phyloP scores from a whole-genome alignment of 2,329 filamentous ascomycete species.

The Aspergillus brunneoviolaceus region DNA sequence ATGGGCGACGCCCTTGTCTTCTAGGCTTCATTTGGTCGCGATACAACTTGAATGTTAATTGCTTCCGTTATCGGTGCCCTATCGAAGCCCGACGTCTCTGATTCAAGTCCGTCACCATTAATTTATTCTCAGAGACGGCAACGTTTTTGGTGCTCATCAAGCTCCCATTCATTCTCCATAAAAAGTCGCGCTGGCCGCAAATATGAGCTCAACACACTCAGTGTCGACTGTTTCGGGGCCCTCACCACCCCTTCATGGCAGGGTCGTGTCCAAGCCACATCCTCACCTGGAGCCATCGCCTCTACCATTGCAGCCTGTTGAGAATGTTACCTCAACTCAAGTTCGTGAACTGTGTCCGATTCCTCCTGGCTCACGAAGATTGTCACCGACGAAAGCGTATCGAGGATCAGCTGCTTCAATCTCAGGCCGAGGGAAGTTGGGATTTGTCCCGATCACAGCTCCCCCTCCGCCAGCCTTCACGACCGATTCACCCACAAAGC shows the following conservation, averaged over 20 bases:
- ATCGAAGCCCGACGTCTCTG: neutral
- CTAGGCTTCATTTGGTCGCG: neutral
- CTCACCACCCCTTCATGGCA: slow-evolving; percentile 42
- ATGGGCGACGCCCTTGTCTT: neutral
- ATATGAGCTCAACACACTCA: slow-evolving; percentile 42
- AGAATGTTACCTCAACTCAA: slow-evolving; percentile 48
- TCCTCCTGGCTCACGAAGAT: slow-evolving; percentile 48
- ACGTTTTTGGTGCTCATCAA: slow-evolving; percentile 1
- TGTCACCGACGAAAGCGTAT: slow-evolving; percentile 68
- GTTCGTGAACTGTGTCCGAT: slow-evolving; percentile 69
- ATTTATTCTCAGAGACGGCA: slow-evolving; percentile 1
- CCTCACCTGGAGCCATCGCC: slow-evolving; percentile 54
- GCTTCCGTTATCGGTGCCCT: neutral
- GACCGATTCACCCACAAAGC: slow-evolving; percentile 51
- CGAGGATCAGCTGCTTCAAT: slow-evolving; percentile 56
- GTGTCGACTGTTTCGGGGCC: slow-evolving; percentile 57
- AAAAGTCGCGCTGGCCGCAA: slow-evolving; percentile 14
- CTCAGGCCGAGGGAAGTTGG: slow-evolving; percentile 58
- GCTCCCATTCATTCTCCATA: neutral
- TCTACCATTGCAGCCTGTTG: slow-evolving; percentile 48
- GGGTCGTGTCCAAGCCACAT: slow-evolving; percentile 30
- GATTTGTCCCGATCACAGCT: slow-evolving; percentile 61
- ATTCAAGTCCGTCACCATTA: neutral
- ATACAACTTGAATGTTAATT: neutral
- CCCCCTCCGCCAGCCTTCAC: slow-evolving; percentile 45